Base-by-base conservation (phyloP, 164 flowering plant species). In the Chimonanthus salicifolius region DNA sequence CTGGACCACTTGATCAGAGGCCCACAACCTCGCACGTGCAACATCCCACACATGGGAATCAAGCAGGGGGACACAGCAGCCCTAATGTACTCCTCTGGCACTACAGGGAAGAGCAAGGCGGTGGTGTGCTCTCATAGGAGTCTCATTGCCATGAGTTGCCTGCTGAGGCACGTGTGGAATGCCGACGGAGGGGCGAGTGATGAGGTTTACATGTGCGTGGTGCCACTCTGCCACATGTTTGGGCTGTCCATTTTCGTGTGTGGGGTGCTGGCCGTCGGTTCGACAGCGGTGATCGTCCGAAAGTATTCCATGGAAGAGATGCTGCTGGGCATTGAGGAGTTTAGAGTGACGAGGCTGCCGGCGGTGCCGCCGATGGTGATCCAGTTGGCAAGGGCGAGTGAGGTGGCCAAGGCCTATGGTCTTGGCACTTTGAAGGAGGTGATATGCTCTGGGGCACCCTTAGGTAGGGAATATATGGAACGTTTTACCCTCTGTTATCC, bases 81-180 rank as follows among this genome's bases (percentile, higher is more conserved):
- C 45, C 75, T 80, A n/a, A 77, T 77, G 80, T 80, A 77, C 73
- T 80, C 83, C 0, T 80, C 83, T 2, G 83, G 83, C 64, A 80
- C 83, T 18, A 80, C 83, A 0, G 83, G 83, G 60, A 80, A 74
- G 76, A 80, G 78, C 74, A 80, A 80, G 70, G 78, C 78, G 0
- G 83, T 80, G 68, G 72, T 74, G 60, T 74, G 80, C 71, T 68
- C 76, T 7, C 83, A 80, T 62, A 54, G 78, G 45, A 80, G 65
- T 43, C 47, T 77, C 7, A 72, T 80, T 13, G 67, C 78, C 9
- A 77, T 77, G 80, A 71, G 76, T 51, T 69, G 76, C 62, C 60
- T 68, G 33, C 54, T 77, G 46, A 66, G 71, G 71, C 72, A 72
- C 10, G 83, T 77, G 50, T 80, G 83, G 83, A 49, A 64, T 1